Conservation (phyloP, 495 filamentous ascomycete genomes). For the Apodospora peruviana region DNA sequence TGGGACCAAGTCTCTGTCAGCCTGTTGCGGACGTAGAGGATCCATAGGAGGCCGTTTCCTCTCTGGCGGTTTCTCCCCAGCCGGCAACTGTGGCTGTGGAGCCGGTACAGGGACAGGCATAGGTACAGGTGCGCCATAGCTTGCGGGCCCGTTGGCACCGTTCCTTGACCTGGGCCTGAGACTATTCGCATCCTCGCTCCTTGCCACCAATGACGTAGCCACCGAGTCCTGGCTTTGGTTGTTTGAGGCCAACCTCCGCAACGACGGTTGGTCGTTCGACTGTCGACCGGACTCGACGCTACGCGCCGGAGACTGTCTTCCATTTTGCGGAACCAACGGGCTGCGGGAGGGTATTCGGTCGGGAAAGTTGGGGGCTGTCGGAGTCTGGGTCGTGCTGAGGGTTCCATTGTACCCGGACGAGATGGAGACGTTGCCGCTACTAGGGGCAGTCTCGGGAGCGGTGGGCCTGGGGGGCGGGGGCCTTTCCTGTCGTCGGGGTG, state of each 20-base stretch:
- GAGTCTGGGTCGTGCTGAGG: slow-evolving; percentile 6
- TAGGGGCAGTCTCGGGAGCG: slow-evolving; percentile 21
- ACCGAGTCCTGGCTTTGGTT: slow-evolving; percentile 56
- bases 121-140: slow-evolving; percentile 30
- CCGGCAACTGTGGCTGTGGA: slow-evolving; percentile 20
- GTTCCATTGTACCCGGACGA: slow-evolving; percentile 23
- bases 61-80: slow-evolving; percentile 41
- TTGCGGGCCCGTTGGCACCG: slow-evolving; percentile 32
- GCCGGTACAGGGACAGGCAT: slow-evolving; percentile 24
- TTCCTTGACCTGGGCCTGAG: slow-evolving; percentile 45
- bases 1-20: slow-evolving; percentile 43
- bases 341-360: slow-evolving; percentile 24
- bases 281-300: slow-evolving; percentile 40
- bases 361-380: slow-evolving; percentile 8
- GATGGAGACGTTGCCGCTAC: slow-evolving; percentile 19
- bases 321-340: slow-evolving; percentile 24
- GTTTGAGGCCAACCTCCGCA: slow-evolving; percentile 40
- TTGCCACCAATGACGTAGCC: slow-evolving; percentile 34
- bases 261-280: slow-evolving; percentile 34
- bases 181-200: slow-evolving; percentile 43
- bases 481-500: slow-evolving; percentile 18
- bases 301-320: slow-evolving; percentile 32
- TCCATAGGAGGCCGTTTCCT: slow-evolving; percentile 51
- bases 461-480: slow-evolving; percentile 25
- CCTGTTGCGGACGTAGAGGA: slow-evolving; percentile 33